Evolutionary conservation across 108 stramenopile species (phyloP), one percentile per base, ranked within the genome.

Genomic region (Chaetoceros muelleri): DNA sequence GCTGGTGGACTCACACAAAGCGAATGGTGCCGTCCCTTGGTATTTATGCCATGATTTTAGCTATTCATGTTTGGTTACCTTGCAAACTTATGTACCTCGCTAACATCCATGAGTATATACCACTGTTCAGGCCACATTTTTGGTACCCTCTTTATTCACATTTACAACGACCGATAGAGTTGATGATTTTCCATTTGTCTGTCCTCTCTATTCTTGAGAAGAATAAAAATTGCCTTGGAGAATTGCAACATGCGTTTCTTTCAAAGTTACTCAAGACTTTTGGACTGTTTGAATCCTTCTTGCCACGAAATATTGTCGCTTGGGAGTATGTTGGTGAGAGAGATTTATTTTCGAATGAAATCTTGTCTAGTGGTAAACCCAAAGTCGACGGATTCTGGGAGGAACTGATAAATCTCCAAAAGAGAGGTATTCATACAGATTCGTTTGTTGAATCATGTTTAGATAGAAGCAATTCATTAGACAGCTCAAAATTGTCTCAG

Each of bases 121-220:
- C 86, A 1, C 64, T 92, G 57, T 75, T 74, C 54, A 72, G 66
- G 7, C 81, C 85, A 28, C 78, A 81, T 55, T 82, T 87, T 62
- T 86, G 71, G 70, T 85, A 93, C 57, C 18, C 89, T 26, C 47
- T 88, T 47, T 81, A 78, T 65, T 87, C 88, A 24, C 82, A 87
- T 45, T 63, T 96, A 25, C 97, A 98, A 64, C 72, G 95, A 30
- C 97, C 97, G 8, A 30, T 89, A 10, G 97, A 98, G 69, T 64
- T 98, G 10, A 63, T 93, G 24, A 52, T 90, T 27, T 89, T 96
- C 61, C 97, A 98, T 67, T 62, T 96, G 10, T 90, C 80, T 19
- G 91, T 93, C 80, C 85, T 98, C 30, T 73, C 78, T 21, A 55
- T 96, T 24, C 64, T 96, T 55, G 95, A 96, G 55, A 79, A 81